These are phyloP conservation scores for Dictyostelium brefeldianum DNA, from an alignment of 78 protist species.

Conservation along the genomic window DNA sequence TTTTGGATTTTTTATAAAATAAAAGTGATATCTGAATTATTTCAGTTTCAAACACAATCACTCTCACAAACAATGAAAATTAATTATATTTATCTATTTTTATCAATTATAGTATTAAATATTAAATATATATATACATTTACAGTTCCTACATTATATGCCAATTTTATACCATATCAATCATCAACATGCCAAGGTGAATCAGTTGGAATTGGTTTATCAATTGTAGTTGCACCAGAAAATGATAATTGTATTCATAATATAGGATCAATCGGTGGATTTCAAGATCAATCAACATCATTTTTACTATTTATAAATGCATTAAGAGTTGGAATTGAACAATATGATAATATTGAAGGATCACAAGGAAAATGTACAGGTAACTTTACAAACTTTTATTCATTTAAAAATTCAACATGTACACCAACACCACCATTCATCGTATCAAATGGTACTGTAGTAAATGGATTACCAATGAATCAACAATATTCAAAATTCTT, in stretches of 20 bases:
- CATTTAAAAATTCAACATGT: slow-evolving; percentile 1
- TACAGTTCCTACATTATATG: slow-evolving; percentile 7
- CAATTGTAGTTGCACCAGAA: background rate
- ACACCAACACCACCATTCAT: slow-evolving; percentile 6
- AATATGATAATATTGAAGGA: background rate
- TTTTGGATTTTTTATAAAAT: no score
- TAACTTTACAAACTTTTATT: background rate
- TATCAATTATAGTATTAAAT: no score
- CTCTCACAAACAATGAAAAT: no score
- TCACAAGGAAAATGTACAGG: background rate
- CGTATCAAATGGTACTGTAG: background rate
- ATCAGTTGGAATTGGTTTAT: background rate
- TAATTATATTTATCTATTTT: no score
- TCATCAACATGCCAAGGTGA: background rate
- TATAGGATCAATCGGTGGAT: background rate
- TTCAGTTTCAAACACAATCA: no score
- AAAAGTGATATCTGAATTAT: no score
- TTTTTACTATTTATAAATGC: slow-evolving; percentile 1
- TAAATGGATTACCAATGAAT: slow-evolving; percentile 1
- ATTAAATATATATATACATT: no score
- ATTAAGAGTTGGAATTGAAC: slow-evolving; percentile 1
- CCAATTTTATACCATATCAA: slow-evolving; percentile 14
- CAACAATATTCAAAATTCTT: background rate
- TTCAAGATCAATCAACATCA: background rate
- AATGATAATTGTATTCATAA: background rate